phyloP scores from a whole-genome alignment of 2,329 filamentous ascomycete species.

The Ophiostoma ulmi region DNA sequence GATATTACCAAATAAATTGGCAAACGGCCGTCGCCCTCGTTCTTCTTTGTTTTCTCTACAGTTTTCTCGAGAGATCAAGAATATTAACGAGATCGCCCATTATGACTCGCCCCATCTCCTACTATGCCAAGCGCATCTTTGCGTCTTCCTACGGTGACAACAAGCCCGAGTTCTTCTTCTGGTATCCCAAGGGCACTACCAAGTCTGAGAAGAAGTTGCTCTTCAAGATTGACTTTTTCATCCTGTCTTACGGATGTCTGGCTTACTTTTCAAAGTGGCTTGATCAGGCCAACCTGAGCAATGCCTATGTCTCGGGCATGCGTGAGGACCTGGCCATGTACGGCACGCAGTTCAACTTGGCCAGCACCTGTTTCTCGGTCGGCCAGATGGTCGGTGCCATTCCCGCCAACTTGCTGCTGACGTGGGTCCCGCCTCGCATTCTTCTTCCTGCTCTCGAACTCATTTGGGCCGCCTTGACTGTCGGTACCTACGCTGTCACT shows the following conservation, averaged over 20 bases:
- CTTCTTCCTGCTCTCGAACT: slow-evolving; percentile 24
- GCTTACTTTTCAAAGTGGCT: slow-evolving; percentile 33
- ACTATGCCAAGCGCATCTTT: slow-evolving; percentile 29
- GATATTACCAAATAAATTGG: slow-evolving; percentile 6
- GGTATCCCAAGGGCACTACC: slow-evolving; percentile 30
- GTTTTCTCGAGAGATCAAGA: neutral
- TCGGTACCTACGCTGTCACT: slow-evolving; percentile 26
- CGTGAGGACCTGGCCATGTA: slow-evolving; percentile 41
- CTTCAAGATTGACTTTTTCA: slow-evolving; percentile 34
- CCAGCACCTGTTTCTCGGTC: slow-evolving; percentile 32
- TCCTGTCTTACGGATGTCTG: slow-evolving; percentile 31
- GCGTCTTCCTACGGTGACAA: slow-evolving; percentile 31
- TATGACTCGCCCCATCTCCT: slow-evolving; percentile 12
- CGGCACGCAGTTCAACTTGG: slow-evolving; percentile 39
- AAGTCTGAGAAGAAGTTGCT: slow-evolving; percentile 31
- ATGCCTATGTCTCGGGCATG: slow-evolving; percentile 47
- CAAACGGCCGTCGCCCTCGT: slow-evolving; percentile 13
- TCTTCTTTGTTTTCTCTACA: neutral
- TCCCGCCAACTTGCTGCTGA: slow-evolving; percentile 25
- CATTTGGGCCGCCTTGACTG: slow-evolving; percentile 29
- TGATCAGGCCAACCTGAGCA: slow-evolving; percentile 30
- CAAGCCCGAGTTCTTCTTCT: slow-evolving; percentile 29
- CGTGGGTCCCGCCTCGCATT: slow-evolving; percentile 28
- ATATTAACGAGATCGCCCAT: neutral
- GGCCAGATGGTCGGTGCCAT: slow-evolving; percentile 29